phyloP scores from a whole-genome alignment of 441 rosid species.

The Populus trichocarpa region DNA sequence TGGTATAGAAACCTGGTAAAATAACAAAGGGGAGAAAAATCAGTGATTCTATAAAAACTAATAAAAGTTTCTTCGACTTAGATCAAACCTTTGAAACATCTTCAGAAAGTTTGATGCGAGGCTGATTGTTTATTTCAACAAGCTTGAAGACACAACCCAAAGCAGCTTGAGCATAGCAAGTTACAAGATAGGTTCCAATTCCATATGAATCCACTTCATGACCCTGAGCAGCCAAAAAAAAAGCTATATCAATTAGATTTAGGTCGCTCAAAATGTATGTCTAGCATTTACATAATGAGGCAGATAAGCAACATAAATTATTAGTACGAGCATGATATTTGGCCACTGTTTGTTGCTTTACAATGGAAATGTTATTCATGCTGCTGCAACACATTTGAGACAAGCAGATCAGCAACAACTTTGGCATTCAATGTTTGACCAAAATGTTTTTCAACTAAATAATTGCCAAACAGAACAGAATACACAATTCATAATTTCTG shows the following conservation, averaged over 20 bases:
- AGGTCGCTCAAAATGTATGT: background rate
- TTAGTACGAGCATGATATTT: background rate
- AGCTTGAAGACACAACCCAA: conserved; percentile 96
- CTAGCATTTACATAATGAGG: background rate
- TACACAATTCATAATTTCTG: background rate
- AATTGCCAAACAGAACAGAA: background rate
- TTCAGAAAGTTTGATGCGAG: conserved; percentile 96
- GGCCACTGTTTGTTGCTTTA: background rate
- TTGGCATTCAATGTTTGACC: background rate
- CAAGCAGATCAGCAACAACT: background rate
- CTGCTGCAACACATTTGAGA: background rate
- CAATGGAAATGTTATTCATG: background rate
- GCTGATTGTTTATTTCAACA: conserved; percentile 85
- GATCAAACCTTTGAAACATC: conserved; percentile 83
- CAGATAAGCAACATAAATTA: background rate
- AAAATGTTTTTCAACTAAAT: background rate
- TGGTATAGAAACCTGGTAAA: conserved; percentile 80
- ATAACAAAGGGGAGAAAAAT: conserved; percentile 13
- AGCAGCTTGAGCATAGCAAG: conserved; percentile 91
- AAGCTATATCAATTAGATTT: conserved; percentile 3
- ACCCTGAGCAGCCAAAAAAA: conserved; percentile 47
- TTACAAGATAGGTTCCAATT: conserved; percentile 84
- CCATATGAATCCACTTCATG: conserved; percentile 96
- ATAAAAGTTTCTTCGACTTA: background rate
- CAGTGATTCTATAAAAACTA: background rate